Percentiles rank a stretch among this genome's conserved stretches.
Evolutionary conservation across 331 rosid species (phyloP).

Genomic region (Acacia concinna): DNA sequence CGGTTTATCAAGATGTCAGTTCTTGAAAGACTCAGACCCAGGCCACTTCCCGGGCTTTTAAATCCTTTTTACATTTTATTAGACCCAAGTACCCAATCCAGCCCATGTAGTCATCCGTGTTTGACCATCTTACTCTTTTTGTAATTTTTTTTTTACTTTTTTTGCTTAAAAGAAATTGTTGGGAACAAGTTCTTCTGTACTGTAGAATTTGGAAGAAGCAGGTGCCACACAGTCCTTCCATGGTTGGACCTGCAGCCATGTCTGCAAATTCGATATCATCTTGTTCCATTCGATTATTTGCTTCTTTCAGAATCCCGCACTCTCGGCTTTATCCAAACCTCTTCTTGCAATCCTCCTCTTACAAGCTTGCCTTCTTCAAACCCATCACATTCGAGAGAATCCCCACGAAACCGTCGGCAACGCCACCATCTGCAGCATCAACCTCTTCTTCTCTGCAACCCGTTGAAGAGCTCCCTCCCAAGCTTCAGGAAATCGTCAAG

Average conservation of each 20-base stretch:
- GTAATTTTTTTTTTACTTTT: too few relatives aligned
- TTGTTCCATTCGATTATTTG: slow-evolving; percentile 50
- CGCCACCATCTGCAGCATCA: slow-evolving; percentile 34
- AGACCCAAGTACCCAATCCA: not conserved
- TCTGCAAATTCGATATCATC: slow-evolving; percentile 50
- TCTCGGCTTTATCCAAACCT: slow-evolving; percentile 13
- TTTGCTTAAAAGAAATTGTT: too few relatives aligned
- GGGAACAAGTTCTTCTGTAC: not conserved
- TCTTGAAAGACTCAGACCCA: not conserved
- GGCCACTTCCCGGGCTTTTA: not conserved
- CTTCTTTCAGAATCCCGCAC: slow-evolving; percentile 46
- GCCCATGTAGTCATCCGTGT: not conserved
- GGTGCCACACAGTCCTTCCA: not conserved
- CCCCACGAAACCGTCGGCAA: slow-evolving; percentile 26
- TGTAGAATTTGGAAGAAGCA: not conserved
- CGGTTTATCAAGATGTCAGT: too few relatives aligned
- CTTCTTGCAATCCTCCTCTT: slow-evolving; percentile 39
- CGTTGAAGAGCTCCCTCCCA: slow-evolving; percentile 63
- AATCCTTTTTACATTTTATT: not conserved
- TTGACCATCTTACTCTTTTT: not conserved
- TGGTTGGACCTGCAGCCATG: slow-evolving; percentile 33
- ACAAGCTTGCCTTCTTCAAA: slow-evolving; percentile 32
- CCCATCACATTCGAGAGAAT: slow-evolving; percentile 49
- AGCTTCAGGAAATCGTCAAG: slow-evolving; percentile 82
- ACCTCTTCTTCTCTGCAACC: slow-evolving; percentile 53